phyloP scores from a whole-genome alignment of 148 eudicot species.

The Rhododendron vialii region DNA sequence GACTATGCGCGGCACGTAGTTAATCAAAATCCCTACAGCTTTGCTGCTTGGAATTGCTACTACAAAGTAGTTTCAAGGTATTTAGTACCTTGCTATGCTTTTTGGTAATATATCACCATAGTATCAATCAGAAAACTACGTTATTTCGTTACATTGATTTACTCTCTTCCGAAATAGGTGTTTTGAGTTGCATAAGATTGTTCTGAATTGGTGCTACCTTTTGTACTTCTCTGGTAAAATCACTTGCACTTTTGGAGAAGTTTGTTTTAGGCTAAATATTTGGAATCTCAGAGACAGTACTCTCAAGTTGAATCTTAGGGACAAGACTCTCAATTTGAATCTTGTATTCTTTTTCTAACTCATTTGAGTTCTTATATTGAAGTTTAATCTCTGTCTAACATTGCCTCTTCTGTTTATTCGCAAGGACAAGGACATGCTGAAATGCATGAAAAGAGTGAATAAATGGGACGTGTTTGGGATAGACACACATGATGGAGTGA shows the following conservation, averaged over 20 bases:
- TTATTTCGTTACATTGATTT: not conserved
- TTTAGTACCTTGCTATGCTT: not conserved
- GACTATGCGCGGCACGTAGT: constrained; percentile 64
- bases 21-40: constrained; percentile 66
- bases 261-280: not conserved
- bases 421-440: not conserved
- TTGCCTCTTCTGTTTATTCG: not conserved
- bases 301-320: not conserved
- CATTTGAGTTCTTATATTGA: not conserved
- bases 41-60: constrained; percentile 94
- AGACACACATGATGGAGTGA: no score
- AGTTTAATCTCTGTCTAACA: not conserved
- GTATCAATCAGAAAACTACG: not conserved
- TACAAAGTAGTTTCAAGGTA: constrained; percentile 76
- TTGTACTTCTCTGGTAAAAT: not conserved
- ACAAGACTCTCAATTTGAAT: not conserved
- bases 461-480: not conserved
- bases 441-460: not conserved
- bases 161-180: not conserved
- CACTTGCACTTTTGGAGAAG: not conserved
- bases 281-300: not conserved
- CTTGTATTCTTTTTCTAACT: not conserved
- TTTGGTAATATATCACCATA: not conserved
- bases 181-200: not conserved
- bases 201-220: not conserved